Percentiles rank a stretch among this genome's conserved stretches.
phyloP scores from a whole-genome alignment of 139 green algal species.

The Chlorella ohadii region DNA sequence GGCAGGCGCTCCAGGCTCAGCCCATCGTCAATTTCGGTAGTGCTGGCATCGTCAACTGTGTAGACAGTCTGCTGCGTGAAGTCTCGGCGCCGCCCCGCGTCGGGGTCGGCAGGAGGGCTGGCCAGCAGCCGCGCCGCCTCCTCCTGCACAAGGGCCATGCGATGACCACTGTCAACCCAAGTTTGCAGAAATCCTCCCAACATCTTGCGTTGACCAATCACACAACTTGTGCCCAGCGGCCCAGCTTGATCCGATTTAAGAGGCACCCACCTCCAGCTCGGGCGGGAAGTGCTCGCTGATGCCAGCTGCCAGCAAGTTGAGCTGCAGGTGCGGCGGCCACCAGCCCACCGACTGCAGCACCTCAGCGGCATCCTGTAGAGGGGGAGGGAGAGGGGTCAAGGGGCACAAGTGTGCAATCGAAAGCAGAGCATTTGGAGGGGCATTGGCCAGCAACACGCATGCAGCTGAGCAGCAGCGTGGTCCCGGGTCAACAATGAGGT shows the following conservation, averaged over 20 bases:
- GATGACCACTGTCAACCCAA: too few species aligned
- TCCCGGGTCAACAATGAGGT: too few species aligned
- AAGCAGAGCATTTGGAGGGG: too few species aligned
- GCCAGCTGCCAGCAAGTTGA: constrained; percentile 54
- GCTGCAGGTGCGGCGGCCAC: constrained; percentile 64
- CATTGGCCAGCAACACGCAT: too few species aligned
- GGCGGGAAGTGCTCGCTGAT: constrained; percentile 41
- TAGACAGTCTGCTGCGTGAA: constrained; percentile 65
- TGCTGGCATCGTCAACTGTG: constrained; percentile 87
- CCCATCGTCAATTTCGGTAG: constrained; percentile 89
- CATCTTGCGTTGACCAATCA: too few species aligned
- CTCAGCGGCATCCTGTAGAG: constrained; percentile 26
- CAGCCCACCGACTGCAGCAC: constrained; percentile 67
- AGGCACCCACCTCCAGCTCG: constrained; percentile 44
- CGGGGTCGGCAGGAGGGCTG: constrained; percentile 58
- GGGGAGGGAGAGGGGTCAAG: not conserved
- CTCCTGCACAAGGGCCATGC: constrained; percentile 45
- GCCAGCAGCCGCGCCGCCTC: constrained; percentile 48
- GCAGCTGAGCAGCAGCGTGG: too few species aligned
- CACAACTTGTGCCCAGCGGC: too few species aligned
- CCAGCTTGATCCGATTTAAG: too few species aligned
- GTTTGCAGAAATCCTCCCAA: too few species aligned
- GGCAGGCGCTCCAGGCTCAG: constrained; percentile 67
- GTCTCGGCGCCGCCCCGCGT: constrained; percentile 62
- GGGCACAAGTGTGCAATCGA: too few species aligned